Base-by-base conservation (phyloP, 192 early-diverging fungal species). In the Umbelopsis sp. region DNA sequence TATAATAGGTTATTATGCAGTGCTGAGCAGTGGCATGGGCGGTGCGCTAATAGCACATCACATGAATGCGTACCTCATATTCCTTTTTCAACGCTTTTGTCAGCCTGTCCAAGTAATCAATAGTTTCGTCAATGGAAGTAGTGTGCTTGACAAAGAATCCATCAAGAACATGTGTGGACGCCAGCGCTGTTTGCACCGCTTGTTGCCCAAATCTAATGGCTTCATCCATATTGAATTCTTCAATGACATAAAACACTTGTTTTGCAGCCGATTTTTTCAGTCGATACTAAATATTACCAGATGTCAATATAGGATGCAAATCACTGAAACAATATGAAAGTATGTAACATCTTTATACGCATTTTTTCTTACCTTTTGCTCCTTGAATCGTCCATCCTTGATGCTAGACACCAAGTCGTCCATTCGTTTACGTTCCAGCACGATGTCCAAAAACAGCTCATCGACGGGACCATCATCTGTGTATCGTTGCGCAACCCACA, bases 361-460 rank as follows among this genome's bases (percentile, higher is more conserved):
- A 2, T 31, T 10, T 12, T n/a, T 17, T 41, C 41, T 66, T 69
- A 92, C 90, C 82, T 98, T 97, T 80, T 99, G 97, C 71, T 99
- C 97, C 11, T 81, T 87, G 78, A 92, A 97, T 20, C 97, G 84
- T 1, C 95, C 94, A 75, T 99, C 97, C 41, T 94, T 92, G 65
- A 99, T 97, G 80, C 94, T 96, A 0, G 85, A 76, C 7, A 94
- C 86, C 65, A 99, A 80, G 77, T 99, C 97, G 66, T 97, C 95
- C 83, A 94, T 87, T n/a, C 92, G 87, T 72, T 99, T 99, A 29
- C 97, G 85, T 78, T 99, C 96, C 2, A 96, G 70, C n/a, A 98
- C 78, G 51, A 88, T 89, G 73, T 96, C 93, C 10, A 98, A 79
- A 4, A 96, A 88, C 20, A 97, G 74, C 44, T 94, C 94, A 9